A percentile compares a stretch with the other conserved stretches of the same genome.
These are phyloP conservation scores for Gardenia jasminoides DNA, from an alignment of 257 asterid genomes.

Conservation along the genomic window DNA sequence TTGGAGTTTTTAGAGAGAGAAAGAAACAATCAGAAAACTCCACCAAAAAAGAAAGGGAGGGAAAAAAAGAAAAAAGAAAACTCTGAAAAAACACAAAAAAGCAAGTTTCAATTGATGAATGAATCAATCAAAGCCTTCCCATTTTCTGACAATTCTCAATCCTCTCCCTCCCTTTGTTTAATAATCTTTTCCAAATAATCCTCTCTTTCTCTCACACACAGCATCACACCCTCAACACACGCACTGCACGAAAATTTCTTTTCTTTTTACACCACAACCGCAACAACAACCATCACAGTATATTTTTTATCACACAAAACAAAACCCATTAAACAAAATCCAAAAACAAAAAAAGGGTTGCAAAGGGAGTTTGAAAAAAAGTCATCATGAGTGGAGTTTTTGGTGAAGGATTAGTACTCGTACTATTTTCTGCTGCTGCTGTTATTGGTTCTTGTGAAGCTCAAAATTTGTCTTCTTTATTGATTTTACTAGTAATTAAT, in stretches of 20 bases:
- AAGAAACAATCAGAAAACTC: neutral
- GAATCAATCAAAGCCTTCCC: slow-evolving; percentile 14
- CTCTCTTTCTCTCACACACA: slow-evolving; percentile 6
- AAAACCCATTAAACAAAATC: slow-evolving; percentile 7
- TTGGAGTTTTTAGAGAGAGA: slow-evolving; percentile 1
- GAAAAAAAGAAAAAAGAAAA: neutral
- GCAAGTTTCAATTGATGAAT: slow-evolving; percentile 10
- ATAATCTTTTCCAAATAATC: slow-evolving; percentile 18
- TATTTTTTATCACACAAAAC: slow-evolving; percentile 9
- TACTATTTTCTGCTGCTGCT: slow-evolving; percentile 11
- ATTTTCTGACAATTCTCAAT: slow-evolving; percentile 22
- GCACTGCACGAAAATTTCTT: neutral
- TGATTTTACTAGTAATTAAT: slow-evolving; percentile 16
- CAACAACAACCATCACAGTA: slow-evolving; percentile 8
- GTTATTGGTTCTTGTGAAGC: slow-evolving; percentile 14
- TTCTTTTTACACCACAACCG: slow-evolving; percentile 16
- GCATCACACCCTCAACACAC: neutral
- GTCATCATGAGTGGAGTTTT: slow-evolving; percentile 27
- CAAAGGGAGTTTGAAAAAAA: slow-evolving; percentile 9
- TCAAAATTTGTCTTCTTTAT: slow-evolving; percentile 14
- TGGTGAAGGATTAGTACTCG: slow-evolving; percentile 1
- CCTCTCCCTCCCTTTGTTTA: slow-evolving; percentile 20
- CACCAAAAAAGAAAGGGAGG: neutral
- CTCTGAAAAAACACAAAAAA: slow-evolving; percentile 16
- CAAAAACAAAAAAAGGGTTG: neutral